phyloP scores from a whole-genome alignment of 768 basidiomycete genomes.

The Tricholoma bakamatsutake region DNA sequence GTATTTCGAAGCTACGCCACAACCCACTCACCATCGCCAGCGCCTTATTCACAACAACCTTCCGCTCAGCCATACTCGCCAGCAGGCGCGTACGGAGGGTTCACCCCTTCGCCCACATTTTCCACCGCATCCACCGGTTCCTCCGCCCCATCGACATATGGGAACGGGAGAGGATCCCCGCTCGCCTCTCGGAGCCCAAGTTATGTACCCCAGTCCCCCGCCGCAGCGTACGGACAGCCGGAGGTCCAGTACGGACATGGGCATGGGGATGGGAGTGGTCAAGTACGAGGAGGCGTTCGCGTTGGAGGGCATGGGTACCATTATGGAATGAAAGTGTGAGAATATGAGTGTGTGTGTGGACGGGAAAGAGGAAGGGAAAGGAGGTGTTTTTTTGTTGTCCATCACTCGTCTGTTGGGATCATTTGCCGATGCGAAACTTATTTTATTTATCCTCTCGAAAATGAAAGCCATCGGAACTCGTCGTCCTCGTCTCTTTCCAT shows the following conservation, averaged over 20 bases:
- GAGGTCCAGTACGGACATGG: slow-evolving; percentile 1
- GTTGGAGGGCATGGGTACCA: background rate
- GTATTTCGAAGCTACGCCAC: background rate
- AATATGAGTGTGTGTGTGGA: background rate
- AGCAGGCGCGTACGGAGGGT: background rate
- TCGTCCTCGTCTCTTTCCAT: background rate
- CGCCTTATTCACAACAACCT: background rate
- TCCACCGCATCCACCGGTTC: background rate
- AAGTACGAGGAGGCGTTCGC: background rate
- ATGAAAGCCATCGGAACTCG: background rate
- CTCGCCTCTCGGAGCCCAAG: background rate
- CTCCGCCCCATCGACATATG: background rate
- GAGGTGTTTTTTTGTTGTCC: background rate
- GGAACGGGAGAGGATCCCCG: background rate
- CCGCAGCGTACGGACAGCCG: background rate
- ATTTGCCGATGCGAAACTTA: background rate
- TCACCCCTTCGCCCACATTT: slow-evolving; percentile 1
- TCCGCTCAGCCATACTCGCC: background rate
- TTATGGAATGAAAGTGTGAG: slow-evolving; percentile 1
- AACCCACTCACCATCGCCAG: slow-evolving; percentile 1
- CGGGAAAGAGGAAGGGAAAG: no score
- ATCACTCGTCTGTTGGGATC: background rate
- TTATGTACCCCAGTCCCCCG: slow-evolving; percentile 1
- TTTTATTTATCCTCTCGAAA: background rate
- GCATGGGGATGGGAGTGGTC: background rate